phyloP scores from a whole-genome alignment of 352 stramenopile species.

The Globisporangium barbulae region DNA sequence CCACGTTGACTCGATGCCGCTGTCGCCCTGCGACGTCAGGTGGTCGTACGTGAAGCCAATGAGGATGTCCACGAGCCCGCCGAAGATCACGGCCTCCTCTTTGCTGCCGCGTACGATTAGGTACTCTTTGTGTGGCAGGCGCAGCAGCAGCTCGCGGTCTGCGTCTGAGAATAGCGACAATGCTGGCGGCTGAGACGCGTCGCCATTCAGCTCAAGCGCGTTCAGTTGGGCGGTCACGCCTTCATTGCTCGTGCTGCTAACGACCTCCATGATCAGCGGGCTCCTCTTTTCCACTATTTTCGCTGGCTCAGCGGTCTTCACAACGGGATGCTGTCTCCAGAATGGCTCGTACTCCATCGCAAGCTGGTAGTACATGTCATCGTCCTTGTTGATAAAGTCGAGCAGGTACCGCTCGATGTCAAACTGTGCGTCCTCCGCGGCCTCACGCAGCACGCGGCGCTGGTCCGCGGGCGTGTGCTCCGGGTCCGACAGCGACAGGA shows the following conservation, averaged over 20 bases:
- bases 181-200: constrained; percentile 3
- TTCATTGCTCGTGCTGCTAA: neutral
- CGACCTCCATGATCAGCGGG: constrained; percentile 42
- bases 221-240: constrained; percentile 2
- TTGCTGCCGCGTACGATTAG: constrained; percentile 51
- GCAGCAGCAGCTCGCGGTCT: constrained; percentile 73
- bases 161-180: constrained; percentile 38
- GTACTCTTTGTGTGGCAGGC: constrained; percentile 79
- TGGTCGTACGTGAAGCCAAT: constrained; percentile 96
- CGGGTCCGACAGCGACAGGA: constrained; percentile 91
- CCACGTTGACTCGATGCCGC: constrained; percentile 96
- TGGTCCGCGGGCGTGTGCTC: constrained; percentile 75
- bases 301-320: constrained; percentile 10
- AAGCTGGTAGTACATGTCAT: constrained; percentile 93
- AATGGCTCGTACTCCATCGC: constrained; percentile 90
- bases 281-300: neutral
- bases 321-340: constrained; percentile 67
- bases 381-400: constrained; percentile 87
- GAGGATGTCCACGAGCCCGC: constrained; percentile 92
- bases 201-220: constrained; percentile 6
- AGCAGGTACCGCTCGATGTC: constrained; percentile 94
- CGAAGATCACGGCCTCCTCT: constrained; percentile 62
- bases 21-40: constrained; percentile 93
- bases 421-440: constrained; percentile 92
- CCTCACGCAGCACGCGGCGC: constrained; percentile 67